A percentile compares a stretch with the other conserved stretches of the same genome.
These are phyloP conservation scores for Ampelocalamus luodianensis DNA, from an alignment of 176 grass and related monocot species.

Conservation along the genomic window DNA sequence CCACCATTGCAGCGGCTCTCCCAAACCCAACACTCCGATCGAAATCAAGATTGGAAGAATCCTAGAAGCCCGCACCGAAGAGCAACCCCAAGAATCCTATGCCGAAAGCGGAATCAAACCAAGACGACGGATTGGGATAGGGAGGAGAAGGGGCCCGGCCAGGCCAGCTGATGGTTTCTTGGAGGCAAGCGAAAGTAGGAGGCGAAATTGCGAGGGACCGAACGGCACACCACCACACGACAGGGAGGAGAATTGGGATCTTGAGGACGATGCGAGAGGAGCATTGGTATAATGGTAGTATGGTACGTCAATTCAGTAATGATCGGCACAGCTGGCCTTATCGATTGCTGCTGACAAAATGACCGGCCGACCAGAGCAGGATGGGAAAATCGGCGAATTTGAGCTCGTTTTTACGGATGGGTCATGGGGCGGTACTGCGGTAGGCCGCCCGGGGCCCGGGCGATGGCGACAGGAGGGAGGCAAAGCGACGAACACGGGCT, in stretches of 20 bases:
- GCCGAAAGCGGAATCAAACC: background rate
- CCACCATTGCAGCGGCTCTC: conserved; percentile 44
- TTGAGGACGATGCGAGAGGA: background rate
- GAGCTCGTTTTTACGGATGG: conserved; percentile 1
- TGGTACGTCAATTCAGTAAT: background rate
- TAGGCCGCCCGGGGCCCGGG: too few species aligned
- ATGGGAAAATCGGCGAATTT: background rate
- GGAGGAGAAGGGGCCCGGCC: background rate
- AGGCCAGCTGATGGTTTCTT: background rate
- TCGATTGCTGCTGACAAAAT: background rate
- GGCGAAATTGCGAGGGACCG: background rate
- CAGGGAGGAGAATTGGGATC: background rate
- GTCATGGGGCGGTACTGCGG: too few species aligned
- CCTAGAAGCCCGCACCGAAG: background rate
- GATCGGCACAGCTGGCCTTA: conserved; percentile 10
- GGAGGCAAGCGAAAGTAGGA: background rate
- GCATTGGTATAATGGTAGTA: background rate
- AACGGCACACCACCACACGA: too few species aligned
- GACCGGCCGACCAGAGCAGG: background rate
- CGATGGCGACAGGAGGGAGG: too few species aligned
- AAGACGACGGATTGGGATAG: background rate
- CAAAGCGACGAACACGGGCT: too few species aligned
- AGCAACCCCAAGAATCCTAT: background rate
- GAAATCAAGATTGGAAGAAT: background rate
- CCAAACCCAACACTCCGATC: background rate